Evolutionary conservation across 2,329 filamentous ascomycete species (phyloP), one percentile per base, ranked within the genome.

Genomic region (Diaporthe sp.): DNA sequence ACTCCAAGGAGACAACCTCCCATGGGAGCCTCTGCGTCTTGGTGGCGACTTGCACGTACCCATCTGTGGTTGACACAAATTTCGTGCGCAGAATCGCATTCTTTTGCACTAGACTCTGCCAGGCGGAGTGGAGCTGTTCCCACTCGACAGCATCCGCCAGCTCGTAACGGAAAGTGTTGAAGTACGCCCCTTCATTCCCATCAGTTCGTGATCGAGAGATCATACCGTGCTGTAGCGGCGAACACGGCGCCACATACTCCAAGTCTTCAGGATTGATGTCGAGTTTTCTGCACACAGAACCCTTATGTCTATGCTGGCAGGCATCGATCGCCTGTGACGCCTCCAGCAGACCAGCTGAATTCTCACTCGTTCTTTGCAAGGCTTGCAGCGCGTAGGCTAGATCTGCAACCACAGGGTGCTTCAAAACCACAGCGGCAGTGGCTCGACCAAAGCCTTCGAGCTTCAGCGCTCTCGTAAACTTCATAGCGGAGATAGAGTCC

Each of bases 191-290:
- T 0, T 85, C 82, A 0, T 88, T 84, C 25, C 86, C 91, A 13
- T 91, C 81, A 0, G 84, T 89, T 51, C 94, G 82, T 34, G 92
- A 92, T 67, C 92, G 90, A 8, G 93, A 93, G 68, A 98, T 91
- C 86, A 98, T 96, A 0, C 95, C 96, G 81, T 96, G 92, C 80
- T 98, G 96, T 1, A 98, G 85, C 0, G 95, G 90, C 0, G 96
- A 97, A 81, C 96, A 98, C 5, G 95, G 96, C 0, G 91, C 91
- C 71, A 98, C 90, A 75, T 91, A 90, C 80, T 97, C 93, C 13
- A 98, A 89, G 1, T 91, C 86, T 8, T 84, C 81, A 1, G 86
- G 82, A 0, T 85, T 79, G 2, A 93, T 77, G 0, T 84, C 83
- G 0, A 98, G 85, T 4, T 86, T 83, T 9, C 86, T 85, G 25